phyloP scores from a whole-genome alignment of 371 early-diverging fungal genomes.

The Mucor velutinosus region DNA sequence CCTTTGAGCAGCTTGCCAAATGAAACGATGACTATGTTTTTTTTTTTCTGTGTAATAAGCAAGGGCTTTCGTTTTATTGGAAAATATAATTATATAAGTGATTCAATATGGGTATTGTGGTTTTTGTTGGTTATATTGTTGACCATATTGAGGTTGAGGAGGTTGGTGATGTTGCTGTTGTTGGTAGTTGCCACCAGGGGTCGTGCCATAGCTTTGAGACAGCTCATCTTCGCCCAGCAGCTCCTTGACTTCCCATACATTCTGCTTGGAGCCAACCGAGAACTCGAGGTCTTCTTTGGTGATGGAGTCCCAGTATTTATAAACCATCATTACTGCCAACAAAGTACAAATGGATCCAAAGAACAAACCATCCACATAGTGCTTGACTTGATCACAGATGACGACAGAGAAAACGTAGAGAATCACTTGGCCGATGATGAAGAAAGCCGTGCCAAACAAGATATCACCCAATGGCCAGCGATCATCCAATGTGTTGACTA shows the following conservation, averaged over 20 bases:
- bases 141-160: slow-evolving; percentile 16
- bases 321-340: slow-evolving; percentile 97
- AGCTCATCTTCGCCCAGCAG: slow-evolving; percentile 61
- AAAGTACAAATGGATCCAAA: slow-evolving; percentile 92
- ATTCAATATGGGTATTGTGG: slow-evolving; percentile 20
- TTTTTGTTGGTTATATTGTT: slow-evolving; percentile 16
- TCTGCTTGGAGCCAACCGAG: slow-evolving; percentile 86
- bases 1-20: background rate
- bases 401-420: slow-evolving; percentile 75
- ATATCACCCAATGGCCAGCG: slow-evolving; percentile 96
- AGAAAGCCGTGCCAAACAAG: slow-evolving; percentile 86
- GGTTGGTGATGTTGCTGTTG: slow-evolving; percentile 30
- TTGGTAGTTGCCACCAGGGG: slow-evolving; percentile 8
- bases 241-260: slow-evolving; percentile 95
- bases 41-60: background rate
- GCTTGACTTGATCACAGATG: slow-evolving; percentile 87
- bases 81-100: background rate
- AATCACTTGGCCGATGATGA: slow-evolving; percentile 82
- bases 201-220: slow-evolving; percentile 27
- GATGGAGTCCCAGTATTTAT: slow-evolving; percentile 99
- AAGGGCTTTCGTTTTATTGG: background rate
- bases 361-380: slow-evolving; percentile 97
- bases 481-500: slow-evolving; percentile 92
- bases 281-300: slow-evolving; percentile 98
- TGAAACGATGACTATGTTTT: background rate